These are phyloP conservation scores for Aeschynomene evenia DNA, from an alignment of 306 rosid genomes.

Conservation along the genomic window DNA sequence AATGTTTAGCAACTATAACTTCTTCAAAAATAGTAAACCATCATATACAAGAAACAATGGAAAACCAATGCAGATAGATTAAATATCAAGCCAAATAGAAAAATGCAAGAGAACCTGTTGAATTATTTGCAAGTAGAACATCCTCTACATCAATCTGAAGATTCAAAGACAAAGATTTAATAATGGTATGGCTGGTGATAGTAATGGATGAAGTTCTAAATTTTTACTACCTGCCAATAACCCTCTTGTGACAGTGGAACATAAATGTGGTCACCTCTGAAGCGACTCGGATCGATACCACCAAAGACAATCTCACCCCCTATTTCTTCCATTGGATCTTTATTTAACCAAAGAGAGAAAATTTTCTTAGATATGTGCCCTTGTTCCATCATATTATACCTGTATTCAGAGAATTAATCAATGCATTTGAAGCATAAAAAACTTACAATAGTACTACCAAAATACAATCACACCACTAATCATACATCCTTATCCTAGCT, in stretches of 20 bases:
- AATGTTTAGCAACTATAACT: background rate
- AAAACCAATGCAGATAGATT: background rate
- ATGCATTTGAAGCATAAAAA: slow-evolving; percentile 6
- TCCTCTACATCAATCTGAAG: slow-evolving; percentile 69
- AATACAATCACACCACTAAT: background rate
- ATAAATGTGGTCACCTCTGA: slow-evolving; percentile 67
- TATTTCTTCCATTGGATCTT: slow-evolving; percentile 31
- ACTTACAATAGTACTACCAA: background rate
- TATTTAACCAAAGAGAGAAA: slow-evolving; percentile 47
- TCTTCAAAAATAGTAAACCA: background rate
- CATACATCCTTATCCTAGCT: background rate
- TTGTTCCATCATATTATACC: slow-evolving; percentile 51
- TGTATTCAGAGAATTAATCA: slow-evolving; percentile 24
- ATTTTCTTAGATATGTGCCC: slow-evolving; percentile 21
- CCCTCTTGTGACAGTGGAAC: slow-evolving; percentile 55
- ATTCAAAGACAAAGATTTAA: slow-evolving; percentile 22
- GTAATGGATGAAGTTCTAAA: slow-evolving; percentile 7
- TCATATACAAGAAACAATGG: background rate
- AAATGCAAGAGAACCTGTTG: slow-evolving; percentile 57
- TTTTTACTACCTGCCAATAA: slow-evolving; percentile 67
- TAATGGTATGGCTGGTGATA: slow-evolving; percentile 24
- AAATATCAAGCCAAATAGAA: slow-evolving; percentile 8
- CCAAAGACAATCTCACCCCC: slow-evolving; percentile 64
- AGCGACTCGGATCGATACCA: slow-evolving; percentile 63
- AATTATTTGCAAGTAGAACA: slow-evolving; percentile 49